Base-by-base conservation (phyloP, 768 basidiomycete species). In the Collybiopsis confluens region DNA sequence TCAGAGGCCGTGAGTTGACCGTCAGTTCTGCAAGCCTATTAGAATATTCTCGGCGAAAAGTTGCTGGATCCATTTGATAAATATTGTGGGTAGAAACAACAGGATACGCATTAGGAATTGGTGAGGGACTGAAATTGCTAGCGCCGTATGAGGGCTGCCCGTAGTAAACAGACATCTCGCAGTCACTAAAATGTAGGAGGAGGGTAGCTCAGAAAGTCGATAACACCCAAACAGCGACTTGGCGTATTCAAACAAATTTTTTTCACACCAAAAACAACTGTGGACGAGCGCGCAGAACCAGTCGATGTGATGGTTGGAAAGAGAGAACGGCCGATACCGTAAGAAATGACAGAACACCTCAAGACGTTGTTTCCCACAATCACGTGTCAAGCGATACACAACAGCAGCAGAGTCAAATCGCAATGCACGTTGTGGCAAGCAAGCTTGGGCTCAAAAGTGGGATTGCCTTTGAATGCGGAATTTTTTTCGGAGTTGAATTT, bases 1-100 rank as follows among this genome's bases (percentile, higher is more conserved):
- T 99, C 57, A 97, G 84, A 9, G 92, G 88, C 64, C 94, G 86
- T 60, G 94, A 96, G 72, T 98, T 99, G 77, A 94, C 86, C 48
- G 85, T 91, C 58, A 99, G 86, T 58, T 86, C 83, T 62, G 81
- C 73, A 52, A 97, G 83, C 57, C 89, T 84, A 38, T 73, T 67
- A 52, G 80, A 64, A 70, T 87, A 92, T 72, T 92, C 90, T 71
- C 84, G 82, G 59, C 92, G 83, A 67, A 92, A 92, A 36, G 79
- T 73, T 68, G 76, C 77, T 27, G 88, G 82, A 67, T 90, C 87
- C 65, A 81, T 68, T 62, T 76, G 77, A 59, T 75, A 72, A 53
- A 72, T 63, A 36, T 72, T 53, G 21, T 70, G 68, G 45, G 74
- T 71, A 41, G 77, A 73, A 33, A 73, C 72, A 56, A 73, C 75